phyloP scores from a whole-genome alignment of 2,329 filamentous ascomycete genomes.

The Aspergillus puulaauensis region DNA sequence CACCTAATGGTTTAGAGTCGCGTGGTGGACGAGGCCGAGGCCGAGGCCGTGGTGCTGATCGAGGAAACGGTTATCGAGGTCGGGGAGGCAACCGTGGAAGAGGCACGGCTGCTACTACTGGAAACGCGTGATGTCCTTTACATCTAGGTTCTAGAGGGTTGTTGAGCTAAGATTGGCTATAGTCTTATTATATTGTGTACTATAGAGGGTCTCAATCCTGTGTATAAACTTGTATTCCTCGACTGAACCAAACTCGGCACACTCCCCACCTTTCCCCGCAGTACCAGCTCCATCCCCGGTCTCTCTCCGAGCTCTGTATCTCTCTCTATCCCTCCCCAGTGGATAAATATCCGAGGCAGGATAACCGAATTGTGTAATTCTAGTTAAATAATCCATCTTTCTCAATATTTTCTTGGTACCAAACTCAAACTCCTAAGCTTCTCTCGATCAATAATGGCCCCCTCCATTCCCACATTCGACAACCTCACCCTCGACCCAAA shows the following conservation, averaged over 20 bases:
- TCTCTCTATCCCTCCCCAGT: background rate
- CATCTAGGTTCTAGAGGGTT: background rate
- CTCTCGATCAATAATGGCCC: constrained; percentile 2
- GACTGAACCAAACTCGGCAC: background rate
- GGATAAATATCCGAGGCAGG: constrained; percentile 9
- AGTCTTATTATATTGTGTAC: background rate
- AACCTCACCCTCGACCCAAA: constrained; percentile 51
- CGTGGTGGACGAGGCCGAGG: constrained; percentile 35
- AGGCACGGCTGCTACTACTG: constrained; percentile 19
- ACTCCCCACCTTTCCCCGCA: constrained; percentile 3
- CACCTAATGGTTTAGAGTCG: constrained; percentile 42
- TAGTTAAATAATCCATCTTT: background rate
- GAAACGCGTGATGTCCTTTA: constrained; percentile 1
- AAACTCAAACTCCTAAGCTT: background rate
- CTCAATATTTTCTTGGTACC: background rate
- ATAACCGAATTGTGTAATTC: background rate
- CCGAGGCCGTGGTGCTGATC: constrained; percentile 24
- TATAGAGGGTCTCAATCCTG: background rate
- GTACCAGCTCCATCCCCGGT: background rate
- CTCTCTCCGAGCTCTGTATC: background rate
- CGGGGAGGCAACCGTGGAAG: constrained; percentile 27
- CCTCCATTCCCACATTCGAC: constrained; percentile 35
- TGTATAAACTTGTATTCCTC: background rate
- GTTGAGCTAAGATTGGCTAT: background rate
- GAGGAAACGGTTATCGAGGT: constrained; percentile 24